Evolutionary conservation across 2,329 filamentous ascomycete genomes (phyloP), one percentile per base, ranked within the genome.

Genomic region (Nannizziopsis arthrosporioides): DNA sequence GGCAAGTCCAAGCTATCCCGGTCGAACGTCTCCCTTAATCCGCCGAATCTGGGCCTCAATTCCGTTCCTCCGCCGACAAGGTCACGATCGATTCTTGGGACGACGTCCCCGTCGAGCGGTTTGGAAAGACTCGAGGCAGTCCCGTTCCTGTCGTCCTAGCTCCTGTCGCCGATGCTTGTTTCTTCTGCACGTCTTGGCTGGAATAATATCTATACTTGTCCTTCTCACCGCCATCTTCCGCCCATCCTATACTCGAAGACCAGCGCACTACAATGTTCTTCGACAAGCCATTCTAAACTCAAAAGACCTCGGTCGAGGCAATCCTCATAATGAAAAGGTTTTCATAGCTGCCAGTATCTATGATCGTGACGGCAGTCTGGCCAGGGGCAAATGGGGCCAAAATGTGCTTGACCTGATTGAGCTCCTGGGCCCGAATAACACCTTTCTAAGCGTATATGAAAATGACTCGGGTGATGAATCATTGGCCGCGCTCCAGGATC

Each of bases 321-420:
- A 80, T 53, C 57, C 68, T 1, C 63, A 69, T 47, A 70, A 76
- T 43, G 80, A 86, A 61, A 82, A 79, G 57, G 69, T 87, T n/a
- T 87, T 83, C 58, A 83, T 88, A 44, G 80, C 80, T 1, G 77
- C 82, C 12, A 84, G 80, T 57, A 71, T 88, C 47, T 82, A 83
- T 55, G 82, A 87, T 57, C 68, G 71, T 15, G 68, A 70, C 5
- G 81, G 80, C 1, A 66, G 73, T 2, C 66, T 87, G 15, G 75
- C 81, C 0, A 66, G 70, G 5, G 82, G 82, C 1, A 66, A 69
- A 22, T 88, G 83, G 83, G 82, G 79, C 0, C 61, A 72, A 51
- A 71, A 73, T 18, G 60, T 88, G 0, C 59, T 81, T 36, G 67
- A 77, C 15, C 63, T 88, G 47, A 73, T 87, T 30, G 70, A 83